Conservation (phyloP, 139 green algal genomes). For the Chlorella sorokiniana region DNA sequence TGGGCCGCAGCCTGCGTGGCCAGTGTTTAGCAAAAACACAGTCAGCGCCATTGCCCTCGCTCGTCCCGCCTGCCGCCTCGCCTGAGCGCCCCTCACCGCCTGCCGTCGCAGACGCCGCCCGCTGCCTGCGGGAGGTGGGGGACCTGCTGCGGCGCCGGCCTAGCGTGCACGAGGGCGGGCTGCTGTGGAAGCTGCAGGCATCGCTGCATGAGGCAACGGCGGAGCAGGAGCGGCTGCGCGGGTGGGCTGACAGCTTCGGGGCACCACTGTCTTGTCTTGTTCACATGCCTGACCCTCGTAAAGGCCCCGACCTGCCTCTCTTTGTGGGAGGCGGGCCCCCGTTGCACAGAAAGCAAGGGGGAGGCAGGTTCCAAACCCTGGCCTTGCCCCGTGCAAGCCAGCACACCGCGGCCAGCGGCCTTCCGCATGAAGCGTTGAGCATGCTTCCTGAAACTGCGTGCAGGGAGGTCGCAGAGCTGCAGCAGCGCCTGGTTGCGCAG, state of each 20-base stretch:
- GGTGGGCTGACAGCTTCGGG: background rate
- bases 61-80: background rate
- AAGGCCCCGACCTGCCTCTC: too few relatives aligned
- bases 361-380: too few relatives aligned
- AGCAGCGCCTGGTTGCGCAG: background rate
- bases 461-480: background rate
- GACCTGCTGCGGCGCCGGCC: constrained; percentile 26
- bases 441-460: too few relatives aligned
- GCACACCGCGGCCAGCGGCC: too few relatives aligned
- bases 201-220: constrained; percentile 14
- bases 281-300: too few relatives aligned
- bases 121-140: constrained; percentile 2
- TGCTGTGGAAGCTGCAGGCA: constrained; percentile 35
- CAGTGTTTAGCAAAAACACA: background rate
- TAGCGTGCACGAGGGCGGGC: background rate
- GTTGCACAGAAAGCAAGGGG: too few relatives aligned
- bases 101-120: background rate
- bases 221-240: constrained; percentile 26
- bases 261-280: too few relatives aligned
- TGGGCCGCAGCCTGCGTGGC: background rate
- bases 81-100: background rate
- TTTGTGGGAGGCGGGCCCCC: too few relatives aligned
- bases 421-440: too few relatives aligned
- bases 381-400: too few relatives aligned
- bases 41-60: too few relatives aligned